Conservation (phyloP, 1,284 basidiomycete genomes). For the Papiliotrema fonsecae region DNA sequence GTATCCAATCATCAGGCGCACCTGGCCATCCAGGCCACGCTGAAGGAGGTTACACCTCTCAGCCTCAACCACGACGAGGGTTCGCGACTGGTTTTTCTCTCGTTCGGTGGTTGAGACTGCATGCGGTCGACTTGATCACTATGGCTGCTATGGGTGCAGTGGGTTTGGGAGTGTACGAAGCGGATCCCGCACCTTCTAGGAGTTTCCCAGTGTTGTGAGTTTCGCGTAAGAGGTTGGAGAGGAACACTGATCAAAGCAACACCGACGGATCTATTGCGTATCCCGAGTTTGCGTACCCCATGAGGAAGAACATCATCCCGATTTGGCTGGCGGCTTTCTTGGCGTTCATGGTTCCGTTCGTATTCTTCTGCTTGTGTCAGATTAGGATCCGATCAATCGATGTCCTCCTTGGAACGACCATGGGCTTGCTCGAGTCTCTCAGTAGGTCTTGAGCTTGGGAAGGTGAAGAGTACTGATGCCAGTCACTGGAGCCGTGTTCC, state of each 20-base stretch:
- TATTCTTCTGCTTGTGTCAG: constrained; percentile 52
- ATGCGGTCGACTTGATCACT: constrained; percentile 29
- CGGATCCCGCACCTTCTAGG: constrained; percentile 39
- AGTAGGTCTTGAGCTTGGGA: constrained; percentile 18
- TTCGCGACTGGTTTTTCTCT: constrained; percentile 20
- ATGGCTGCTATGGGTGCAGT: constrained; percentile 47
- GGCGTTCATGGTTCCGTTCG: constrained; percentile 56
- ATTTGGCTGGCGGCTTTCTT: constrained; percentile 56
- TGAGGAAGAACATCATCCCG: constrained; percentile 55
- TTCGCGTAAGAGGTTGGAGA: constrained; percentile 1
- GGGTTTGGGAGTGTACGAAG: constrained; percentile 54
- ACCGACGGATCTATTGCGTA: constrained; percentile 40
- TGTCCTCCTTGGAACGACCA: constrained; percentile 53
- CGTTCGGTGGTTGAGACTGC: constrained; percentile 21
- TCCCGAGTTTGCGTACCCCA: constrained; percentile 18
- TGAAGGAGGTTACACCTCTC: too few species aligned
- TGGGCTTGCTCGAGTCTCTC: constrained; percentile 55
- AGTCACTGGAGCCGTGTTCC: constrained; percentile 43
- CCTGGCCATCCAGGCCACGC: too few species aligned
- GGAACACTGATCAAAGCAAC: constrained; percentile 7
- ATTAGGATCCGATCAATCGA: constrained; percentile 52
- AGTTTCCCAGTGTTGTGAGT: constrained; percentile 40
- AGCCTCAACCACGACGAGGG: too few species aligned
- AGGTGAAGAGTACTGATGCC: not conserved
- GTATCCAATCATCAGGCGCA: too few species aligned